Base-by-base conservation (phyloP, 805 yeast genomes). In the Huiozyma sinensis region DNA sequence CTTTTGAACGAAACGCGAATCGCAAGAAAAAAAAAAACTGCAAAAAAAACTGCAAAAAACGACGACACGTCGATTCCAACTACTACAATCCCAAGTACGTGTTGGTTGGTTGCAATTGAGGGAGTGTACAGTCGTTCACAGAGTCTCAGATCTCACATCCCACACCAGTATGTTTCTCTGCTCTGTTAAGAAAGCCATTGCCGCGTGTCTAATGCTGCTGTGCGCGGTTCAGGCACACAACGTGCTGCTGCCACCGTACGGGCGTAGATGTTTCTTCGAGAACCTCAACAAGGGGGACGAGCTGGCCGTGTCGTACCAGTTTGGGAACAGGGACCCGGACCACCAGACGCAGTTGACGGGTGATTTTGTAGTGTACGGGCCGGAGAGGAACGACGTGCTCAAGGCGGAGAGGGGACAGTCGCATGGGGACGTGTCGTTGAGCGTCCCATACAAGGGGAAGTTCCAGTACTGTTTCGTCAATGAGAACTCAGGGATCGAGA, bases 401-500 rank as follows among this genome's bases (percentile, higher is more conserved):
- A 68, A 70, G 52, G 67, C 73, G 44, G 65, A 72, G 56, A 63
- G 63, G 38, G 80, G 71, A 46, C 76, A 76, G 10, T 79, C 92
- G 27, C 95, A 88, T 58, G 97, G 95, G 37, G 95, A 86, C 49
- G 77, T 77, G 47, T 70, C 79, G 11, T 64, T 85, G 47, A 75
- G 70, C 47, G 90, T 94, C 41, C 69, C 73, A 43, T 65, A 71
- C 48, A 63, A 66, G 44, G 97, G 97, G 43, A 83, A 81, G 60
- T 83, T 78, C 68, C 74, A 77, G 50, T 92, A 84, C 71, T 90
- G 98, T 67, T 90, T 90, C 71, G 78, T 90, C 53, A 90, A 92
- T 64, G 96, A 88, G 64, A 79, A 76, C 55, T 71, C 85, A 6
- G 70, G 76, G 17, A 61, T 80, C 39, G 76, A 73, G 37, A 85